Percentiles rank a stretch among this genome's conserved stretches.
Evolutionary conservation across 805 yeast species (phyloP).

Genomic region (Yamadazyma nakazawae): DNA sequence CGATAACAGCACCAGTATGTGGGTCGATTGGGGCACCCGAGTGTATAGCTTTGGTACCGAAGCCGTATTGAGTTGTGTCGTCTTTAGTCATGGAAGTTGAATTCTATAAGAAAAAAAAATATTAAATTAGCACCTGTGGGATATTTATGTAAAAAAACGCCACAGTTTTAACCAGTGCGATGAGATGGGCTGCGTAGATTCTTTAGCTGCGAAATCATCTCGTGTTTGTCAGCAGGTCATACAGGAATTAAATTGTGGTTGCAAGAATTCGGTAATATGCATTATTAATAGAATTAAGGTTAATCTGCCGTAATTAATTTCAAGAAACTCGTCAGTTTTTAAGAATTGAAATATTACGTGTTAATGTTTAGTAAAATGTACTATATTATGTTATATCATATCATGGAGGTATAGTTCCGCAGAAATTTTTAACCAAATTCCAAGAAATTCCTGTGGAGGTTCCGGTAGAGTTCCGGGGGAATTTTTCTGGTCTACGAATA

Average conservation of each 20-base stretch:
- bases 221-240: constrained; percentile 1
- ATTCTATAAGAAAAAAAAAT: background rate
- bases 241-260: background rate
- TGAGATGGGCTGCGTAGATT: background rate
- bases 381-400: too few relatives aligned
- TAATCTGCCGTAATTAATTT: too few relatives aligned
- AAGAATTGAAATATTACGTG: too few relatives aligned
- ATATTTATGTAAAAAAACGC: constrained; percentile 1
- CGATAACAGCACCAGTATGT: constrained; percentile 81
- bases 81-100: constrained; percentile 37
- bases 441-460: too few relatives aligned
- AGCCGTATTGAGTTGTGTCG: constrained; percentile 36
- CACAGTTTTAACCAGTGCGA: constrained; percentile 7
- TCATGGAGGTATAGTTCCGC: too few relatives aligned
- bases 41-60: constrained; percentile 82
- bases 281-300: too few relatives aligned
- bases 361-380: too few relatives aligned
- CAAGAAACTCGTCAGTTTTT: too few relatives aligned
- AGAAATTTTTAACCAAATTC: too few relatives aligned
- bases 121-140: background rate
- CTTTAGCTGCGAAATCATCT: constrained; percentile 1
- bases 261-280: too few relatives aligned
- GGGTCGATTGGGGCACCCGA: constrained; percentile 73
- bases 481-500: too few relatives aligned
- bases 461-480: too few relatives aligned